phyloP scores from a whole-genome alignment of 352 stramenopile species.

The Peronospora belbahrii region DNA sequence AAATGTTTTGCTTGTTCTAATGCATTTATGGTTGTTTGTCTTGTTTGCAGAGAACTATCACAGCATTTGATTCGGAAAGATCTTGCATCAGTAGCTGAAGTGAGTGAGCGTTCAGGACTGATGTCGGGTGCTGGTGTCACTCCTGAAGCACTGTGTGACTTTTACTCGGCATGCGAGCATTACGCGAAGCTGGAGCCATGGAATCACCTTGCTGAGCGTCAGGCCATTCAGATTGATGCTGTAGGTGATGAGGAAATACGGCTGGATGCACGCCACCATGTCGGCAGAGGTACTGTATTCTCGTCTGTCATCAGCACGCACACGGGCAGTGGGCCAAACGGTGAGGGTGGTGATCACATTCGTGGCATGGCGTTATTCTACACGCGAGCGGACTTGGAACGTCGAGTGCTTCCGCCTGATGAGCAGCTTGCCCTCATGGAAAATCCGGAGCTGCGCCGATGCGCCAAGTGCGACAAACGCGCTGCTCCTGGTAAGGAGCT shows the following conservation, averaged over 20 bases:
- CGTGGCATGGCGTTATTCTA: constrained; percentile 76
- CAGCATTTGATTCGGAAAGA: constrained; percentile 79
- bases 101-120: constrained; percentile 62
- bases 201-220: constrained; percentile 56
- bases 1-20: not conserved
- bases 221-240: constrained; percentile 74
- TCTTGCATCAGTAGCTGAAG: constrained; percentile 62
- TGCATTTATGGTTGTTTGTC: not conserved
- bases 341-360: constrained; percentile 44
- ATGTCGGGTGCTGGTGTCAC: constrained; percentile 50
- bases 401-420: constrained; percentile 55
- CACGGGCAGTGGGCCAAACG: constrained; percentile 20
- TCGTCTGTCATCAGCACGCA: constrained; percentile 62
- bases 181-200: constrained; percentile 67
- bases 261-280: constrained; percentile 53
- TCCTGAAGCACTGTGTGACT: constrained; percentile 42
- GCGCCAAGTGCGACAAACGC: constrained; percentile 73
- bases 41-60: constrained; percentile 50
- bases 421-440: constrained; percentile 69
- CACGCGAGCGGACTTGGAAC: constrained; percentile 63
- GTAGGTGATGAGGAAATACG: constrained; percentile 47
- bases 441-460: constrained; percentile 60
- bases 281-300: constrained; percentile 55
- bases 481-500: constrained; percentile 45
- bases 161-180: constrained; percentile 55